Evolutionary conservation across 176 grass and related monocot species (phyloP).

Genomic region (Dactylis glomerata): DNA sequence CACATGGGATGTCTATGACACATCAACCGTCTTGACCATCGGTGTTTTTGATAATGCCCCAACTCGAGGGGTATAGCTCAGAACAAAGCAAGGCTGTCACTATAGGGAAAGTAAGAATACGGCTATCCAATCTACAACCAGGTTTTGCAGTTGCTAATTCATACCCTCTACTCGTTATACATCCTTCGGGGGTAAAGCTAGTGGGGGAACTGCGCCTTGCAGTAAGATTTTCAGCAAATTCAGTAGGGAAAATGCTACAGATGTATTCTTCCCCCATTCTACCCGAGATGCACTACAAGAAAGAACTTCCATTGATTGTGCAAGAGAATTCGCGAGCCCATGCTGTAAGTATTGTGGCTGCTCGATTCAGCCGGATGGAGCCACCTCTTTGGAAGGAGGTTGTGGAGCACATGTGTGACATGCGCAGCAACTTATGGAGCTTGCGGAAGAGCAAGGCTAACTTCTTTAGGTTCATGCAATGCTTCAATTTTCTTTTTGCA

Average conservation of each 20-base stretch:
- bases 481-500: too few species aligned
- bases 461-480: neutral
- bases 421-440: neutral
- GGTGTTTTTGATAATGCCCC: conserved; percentile 34
- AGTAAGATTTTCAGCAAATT: conserved; percentile 25
- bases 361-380: neutral
- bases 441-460: neutral
- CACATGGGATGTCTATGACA: conserved; percentile 48
- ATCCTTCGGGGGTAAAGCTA: conserved; percentile 16
- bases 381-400: neutral
- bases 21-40: conserved; percentile 28
- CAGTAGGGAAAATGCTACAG: neutral
- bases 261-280: conserved; percentile 14
- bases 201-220: conserved; percentile 32
- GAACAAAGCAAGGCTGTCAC: neutral
- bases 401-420: neutral
- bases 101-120: conserved; percentile 39
- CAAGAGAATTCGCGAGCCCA: too few species aligned
- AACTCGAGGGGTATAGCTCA: neutral
- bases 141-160: conserved; percentile 19
- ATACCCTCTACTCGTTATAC: conserved; percentile 28
- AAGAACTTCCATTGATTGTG: neutral
- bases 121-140: conserved; percentile 26
- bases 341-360: neutral
- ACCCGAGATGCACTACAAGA: neutral